Base-by-base conservation (phyloP, 768 basidiomycete genomes). In the Royoungia palumana region DNA sequence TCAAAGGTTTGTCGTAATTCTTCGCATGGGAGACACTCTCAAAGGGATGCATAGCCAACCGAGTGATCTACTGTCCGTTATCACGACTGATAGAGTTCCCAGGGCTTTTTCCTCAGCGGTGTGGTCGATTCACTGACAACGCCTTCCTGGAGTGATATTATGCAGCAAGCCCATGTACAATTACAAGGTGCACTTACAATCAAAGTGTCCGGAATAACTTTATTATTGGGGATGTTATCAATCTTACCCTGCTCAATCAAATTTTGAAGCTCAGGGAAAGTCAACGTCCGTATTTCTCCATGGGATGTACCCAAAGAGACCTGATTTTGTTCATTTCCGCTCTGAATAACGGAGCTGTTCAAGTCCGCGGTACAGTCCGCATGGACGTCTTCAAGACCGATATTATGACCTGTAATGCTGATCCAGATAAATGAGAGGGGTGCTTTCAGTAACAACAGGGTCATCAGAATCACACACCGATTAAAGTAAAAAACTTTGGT, bases 221-320 rank as follows among this genome's bases (percentile, higher is more conserved):
- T 87, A 62, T 89, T 91, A 58, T 90, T 86, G 1, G 89, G 89
- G 32, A 91, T 88, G 61, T 82, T 69, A 54, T 87, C 85, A 4
- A 80, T 77, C 53, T 75, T 80, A 16, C 87, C 88, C 17, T 83
- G 72, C 57, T 87, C 80, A 50, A 91, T 86, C 50, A 91, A 70
- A 30, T 74, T 73, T 57, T 87, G 80, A 45, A 91, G 68, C 63
- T 90, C 82, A 1, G 78, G 71, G 54, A 91, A 85, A 0, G 80
- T 80, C 49, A 89, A 68, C 22, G 74, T 66, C 14, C 67, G 76
- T n/a, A 70, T 61, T 54, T 78, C 74, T 39, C 41, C 41, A n/a
- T 50, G 50, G 21, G 47, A 54, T 37, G 34, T 16, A 22, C 43
- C 50, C 22, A 47, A 52, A n/a, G 42, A 28, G 1, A 38, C 39